phyloP scores from a whole-genome alignment of 1,284 basidiomycete genomes.

The Ustilago bromivora region DNA sequence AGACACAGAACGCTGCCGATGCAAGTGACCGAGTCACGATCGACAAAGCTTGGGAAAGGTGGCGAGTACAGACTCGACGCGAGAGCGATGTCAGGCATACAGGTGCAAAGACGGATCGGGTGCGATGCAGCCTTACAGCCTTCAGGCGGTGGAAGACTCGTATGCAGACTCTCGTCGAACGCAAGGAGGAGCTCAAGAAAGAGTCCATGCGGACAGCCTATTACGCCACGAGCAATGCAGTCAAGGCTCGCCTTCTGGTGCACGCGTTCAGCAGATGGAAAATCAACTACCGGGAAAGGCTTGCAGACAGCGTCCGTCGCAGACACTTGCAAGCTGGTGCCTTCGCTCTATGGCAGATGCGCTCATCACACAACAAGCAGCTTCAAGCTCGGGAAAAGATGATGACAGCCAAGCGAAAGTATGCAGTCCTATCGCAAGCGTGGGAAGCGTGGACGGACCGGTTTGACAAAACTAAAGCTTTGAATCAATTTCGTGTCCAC shows the following conservation, averaged over 20 bases:
- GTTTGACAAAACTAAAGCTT: conserved; percentile 11
- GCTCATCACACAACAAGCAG: conserved; percentile 16
- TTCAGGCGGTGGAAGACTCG: conserved; percentile 45
- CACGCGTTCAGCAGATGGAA: conserved; percentile 32
- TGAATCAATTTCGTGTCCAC: conserved; percentile 24
- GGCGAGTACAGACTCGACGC: conserved; percentile 10
- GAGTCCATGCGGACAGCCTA: conserved; percentile 42
- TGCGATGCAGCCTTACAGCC: conserved; percentile 48
- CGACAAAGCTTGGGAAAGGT: conserved; percentile 35
- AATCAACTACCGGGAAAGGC: neutral
- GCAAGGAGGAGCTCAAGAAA: conserved; percentile 41
- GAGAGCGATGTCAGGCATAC: conserved; percentile 2
- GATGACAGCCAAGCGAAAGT: conserved; percentile 11
- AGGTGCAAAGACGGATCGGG: conserved; percentile 39
- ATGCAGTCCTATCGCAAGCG: conserved; percentile 7
- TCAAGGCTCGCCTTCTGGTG: conserved; percentile 17
- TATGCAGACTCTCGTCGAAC: conserved; percentile 8
- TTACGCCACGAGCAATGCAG: conserved; percentile 13
- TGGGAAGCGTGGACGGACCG: conserved; percentile 34
- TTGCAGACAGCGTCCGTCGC: conserved; percentile 32
- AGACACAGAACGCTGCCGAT: conserved; percentile 22
- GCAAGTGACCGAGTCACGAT: conserved; percentile 30
- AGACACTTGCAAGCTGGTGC: conserved; percentile 47
- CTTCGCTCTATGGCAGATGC: conserved; percentile 52
- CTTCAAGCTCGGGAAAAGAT: conserved; percentile 26